Conservation (phyloP, 345 rosid genomes). For the Eucalyptus victrix region DNA sequence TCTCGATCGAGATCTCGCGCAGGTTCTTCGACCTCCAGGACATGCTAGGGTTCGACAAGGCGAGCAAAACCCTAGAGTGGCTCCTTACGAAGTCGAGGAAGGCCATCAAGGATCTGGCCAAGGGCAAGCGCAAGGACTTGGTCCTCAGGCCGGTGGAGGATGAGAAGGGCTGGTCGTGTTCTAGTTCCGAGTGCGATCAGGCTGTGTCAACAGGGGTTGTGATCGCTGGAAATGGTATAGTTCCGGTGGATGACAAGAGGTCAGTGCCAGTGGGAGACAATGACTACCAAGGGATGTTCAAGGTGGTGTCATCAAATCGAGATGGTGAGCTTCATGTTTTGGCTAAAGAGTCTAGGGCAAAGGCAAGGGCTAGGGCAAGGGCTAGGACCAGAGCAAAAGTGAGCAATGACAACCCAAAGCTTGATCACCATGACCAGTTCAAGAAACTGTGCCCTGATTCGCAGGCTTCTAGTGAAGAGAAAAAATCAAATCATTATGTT, state of each 20-base stretch:
- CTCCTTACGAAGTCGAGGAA: slow-evolving; percentile 40
- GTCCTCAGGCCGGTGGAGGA: background rate
- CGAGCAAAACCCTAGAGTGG: slow-evolving; percentile 86
- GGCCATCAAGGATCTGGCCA: slow-evolving; percentile 36
- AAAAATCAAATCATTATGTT: background rate
- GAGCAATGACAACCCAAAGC: background rate
- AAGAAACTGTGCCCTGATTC: background rate
- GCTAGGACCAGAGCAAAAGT: slow-evolving; percentile 30
- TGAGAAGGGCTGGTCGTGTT: background rate
- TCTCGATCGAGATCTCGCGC: slow-evolving; percentile 58
- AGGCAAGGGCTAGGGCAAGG: slow-evolving; percentile 56
- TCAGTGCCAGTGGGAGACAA: background rate
- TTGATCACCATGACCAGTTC: background rate
- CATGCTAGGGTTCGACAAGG: slow-evolving; percentile 73
- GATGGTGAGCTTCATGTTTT: background rate
- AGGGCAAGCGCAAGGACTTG: background rate
- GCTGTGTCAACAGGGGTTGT: background rate
- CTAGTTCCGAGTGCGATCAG: background rate
- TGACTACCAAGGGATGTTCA: background rate
- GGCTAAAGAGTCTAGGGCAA: slow-evolving; percentile 28
- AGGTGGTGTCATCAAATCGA: background rate
- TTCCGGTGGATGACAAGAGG: background rate
- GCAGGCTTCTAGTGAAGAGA: background rate
- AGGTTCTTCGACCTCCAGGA: slow-evolving; percentile 85
- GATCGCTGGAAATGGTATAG: background rate